phyloP scores from a whole-genome alignment of 2,329 filamentous ascomycete genomes.

The Onygenales sp. region DNA sequence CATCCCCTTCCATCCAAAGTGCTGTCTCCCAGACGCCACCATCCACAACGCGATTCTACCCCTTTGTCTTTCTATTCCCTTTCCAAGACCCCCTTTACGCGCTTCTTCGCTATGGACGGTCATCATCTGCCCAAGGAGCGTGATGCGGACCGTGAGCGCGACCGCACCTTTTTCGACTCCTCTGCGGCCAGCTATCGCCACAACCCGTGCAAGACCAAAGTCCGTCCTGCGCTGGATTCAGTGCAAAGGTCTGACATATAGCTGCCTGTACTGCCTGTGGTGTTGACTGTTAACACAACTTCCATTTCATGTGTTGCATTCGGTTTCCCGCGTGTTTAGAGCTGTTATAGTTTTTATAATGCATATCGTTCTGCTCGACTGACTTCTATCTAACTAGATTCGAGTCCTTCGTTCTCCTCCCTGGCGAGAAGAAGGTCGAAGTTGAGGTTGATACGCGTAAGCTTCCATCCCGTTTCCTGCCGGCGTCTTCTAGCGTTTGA shows the following conservation, averaged over 20 bases:
- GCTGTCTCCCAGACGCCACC: background rate
- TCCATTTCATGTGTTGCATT: slow-evolving; percentile 9
- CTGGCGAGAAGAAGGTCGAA: slow-evolving; percentile 89
- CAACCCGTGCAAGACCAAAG: slow-evolving; percentile 10
- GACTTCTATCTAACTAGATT: slow-evolving; percentile 49
- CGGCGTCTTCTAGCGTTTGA: background rate
- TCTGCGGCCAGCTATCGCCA: slow-evolving; percentile 11
- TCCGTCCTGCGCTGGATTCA: slow-evolving; percentile 10
- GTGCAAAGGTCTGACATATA: slow-evolving; percentile 8
- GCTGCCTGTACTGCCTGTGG: background rate
- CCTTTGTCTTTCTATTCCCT: background rate
- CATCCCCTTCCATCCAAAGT: slow-evolving; percentile 1
- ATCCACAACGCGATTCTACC: background rate
- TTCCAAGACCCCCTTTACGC: background rate
- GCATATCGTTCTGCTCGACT: background rate
- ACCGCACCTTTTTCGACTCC: slow-evolving; percentile 8
- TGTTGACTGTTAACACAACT: slow-evolving; percentile 7
- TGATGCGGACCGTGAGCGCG: slow-evolving; percentile 4
- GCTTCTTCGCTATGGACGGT: background rate
- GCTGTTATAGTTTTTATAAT: background rate
- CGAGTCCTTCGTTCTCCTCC: slow-evolving; percentile 80
- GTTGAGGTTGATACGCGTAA: slow-evolving; percentile 81
- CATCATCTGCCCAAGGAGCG: background rate
- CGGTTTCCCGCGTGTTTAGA: too few species aligned
- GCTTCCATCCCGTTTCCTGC: slow-evolving; percentile 25